Evolutionary conservation across 441 rosid species (phyloP), one percentile per base, ranked within the genome.

Genomic region (Adansonia grandidieri): DNA sequence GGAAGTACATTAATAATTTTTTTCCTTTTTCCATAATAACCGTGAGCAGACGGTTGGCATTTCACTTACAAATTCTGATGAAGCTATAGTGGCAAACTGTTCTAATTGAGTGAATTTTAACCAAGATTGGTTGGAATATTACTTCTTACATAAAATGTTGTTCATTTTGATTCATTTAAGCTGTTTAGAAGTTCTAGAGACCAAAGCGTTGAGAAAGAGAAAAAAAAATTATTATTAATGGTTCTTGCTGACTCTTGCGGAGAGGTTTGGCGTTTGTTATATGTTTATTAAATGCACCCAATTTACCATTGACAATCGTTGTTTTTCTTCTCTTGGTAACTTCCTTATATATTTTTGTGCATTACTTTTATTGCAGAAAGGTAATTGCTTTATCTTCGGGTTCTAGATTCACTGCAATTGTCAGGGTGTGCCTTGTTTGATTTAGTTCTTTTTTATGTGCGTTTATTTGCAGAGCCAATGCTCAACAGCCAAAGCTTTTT

Each of bases 401-500:
- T 63, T 48, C 17, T 19, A 24, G 61, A 75, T 75, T 24, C 53
- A 62, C 13, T 24, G 11, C 69, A 45, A 48, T 32, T 45, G 57
- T n/a, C 24, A 75, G 61, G 48, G 28, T 75, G 15, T 62, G 60
- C 9, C 22, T 15, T 22, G 68, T 20, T 75, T 64, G 58, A 20
- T 19, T 37, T 80, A 68, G 51, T 37, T 51, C 1, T 51, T 11
- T 51, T 65, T 69, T 17, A 19, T 22, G 57, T 51, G 74, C 66
- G 68, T 70, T 77, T 45, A 53, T 74, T 77, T 81, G 82, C 88
- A 92, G 93, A 74, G 94, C 96, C 32, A 92, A 92, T 81, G 94
- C 96, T 42, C 94, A 89, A 56, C 96, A 92, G 47, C 96, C 96
- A n/a, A 92, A 92, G 85, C 91, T 91, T 78, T 91, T 91, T 42